Evolutionary conservation across 2,329 filamentous ascomycete species (phyloP).

Genomic region (Aspergillus nomiae): DNA sequence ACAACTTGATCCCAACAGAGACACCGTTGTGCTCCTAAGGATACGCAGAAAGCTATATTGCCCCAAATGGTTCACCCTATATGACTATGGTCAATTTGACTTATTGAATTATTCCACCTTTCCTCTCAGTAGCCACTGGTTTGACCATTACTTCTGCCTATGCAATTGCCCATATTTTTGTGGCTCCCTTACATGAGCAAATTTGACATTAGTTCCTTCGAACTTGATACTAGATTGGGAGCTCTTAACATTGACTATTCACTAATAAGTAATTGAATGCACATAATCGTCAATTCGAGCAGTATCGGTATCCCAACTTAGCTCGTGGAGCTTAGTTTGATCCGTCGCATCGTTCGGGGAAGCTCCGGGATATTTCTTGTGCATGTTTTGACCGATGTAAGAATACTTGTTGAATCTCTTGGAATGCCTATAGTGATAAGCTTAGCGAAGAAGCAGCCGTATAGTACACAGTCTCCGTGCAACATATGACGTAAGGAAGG

Average conservation of each 20-base stretch:
- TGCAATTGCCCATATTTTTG: background rate
- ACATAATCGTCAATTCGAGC: background rate
- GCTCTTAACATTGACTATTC: background rate
- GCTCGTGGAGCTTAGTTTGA: background rate
- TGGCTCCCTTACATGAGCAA: background rate
- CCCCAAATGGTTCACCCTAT: background rate
- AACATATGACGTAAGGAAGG: background rate
- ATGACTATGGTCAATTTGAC: background rate
- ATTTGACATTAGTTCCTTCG: background rate
- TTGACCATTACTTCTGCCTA: too few species aligned
- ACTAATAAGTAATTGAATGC: background rate
- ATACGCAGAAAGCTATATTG: background rate
- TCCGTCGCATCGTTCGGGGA: background rate
- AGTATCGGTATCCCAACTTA: background rate
- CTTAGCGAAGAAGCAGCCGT: background rate
- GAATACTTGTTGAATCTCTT: too few species aligned
- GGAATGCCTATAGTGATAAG: background rate
- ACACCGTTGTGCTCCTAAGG: background rate
- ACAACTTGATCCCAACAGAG: background rate
- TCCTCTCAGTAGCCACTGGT: background rate
- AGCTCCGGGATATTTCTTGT: background rate
- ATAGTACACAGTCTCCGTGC: background rate
- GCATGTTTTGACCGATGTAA: too few species aligned
- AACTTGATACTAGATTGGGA: too few species aligned
- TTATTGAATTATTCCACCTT: background rate